phyloP scores from a whole-genome alignment of 768 basidiomycete genomes.

The Suillus brevipes region DNA sequence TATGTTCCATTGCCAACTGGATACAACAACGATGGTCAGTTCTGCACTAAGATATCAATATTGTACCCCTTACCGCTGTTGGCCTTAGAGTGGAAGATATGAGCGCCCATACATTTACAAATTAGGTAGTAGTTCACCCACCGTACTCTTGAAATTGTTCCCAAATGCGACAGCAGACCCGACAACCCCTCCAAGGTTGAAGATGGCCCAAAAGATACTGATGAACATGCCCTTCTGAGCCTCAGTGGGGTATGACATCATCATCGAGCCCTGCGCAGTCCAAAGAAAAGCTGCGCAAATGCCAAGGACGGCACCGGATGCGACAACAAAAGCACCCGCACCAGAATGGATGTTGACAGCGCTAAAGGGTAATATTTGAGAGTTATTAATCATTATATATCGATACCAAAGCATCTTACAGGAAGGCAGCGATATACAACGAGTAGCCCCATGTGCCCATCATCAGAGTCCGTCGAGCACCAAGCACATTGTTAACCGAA shows the following conservation, averaged over 20 bases:
- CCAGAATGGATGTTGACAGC: slow-evolving; percentile 41
- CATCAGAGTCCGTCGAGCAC: slow-evolving; percentile 48
- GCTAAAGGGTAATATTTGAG: slow-evolving; percentile 35
- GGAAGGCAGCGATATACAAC: slow-evolving; percentile 47
- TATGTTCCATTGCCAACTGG: slow-evolving; percentile 77
- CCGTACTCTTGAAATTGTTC: slow-evolving; percentile 63
- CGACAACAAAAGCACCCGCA: slow-evolving; percentile 46
- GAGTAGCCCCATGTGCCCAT: slow-evolving; percentile 54
- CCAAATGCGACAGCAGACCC: slow-evolving; percentile 76
- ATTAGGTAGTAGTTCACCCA: slow-evolving; percentile 29
- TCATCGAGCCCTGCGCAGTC: slow-evolving; percentile 52
- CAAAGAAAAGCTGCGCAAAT: slow-evolving; percentile 52
- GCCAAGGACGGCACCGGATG: slow-evolving; percentile 52
- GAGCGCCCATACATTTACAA: not conserved
- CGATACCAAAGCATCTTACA: slow-evolving; percentile 32
- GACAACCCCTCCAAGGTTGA: slow-evolving; percentile 79
- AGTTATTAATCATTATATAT: not conserved
- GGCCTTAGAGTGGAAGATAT: slow-evolving; percentile 15
- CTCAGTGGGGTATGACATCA: slow-evolving; percentile 59
- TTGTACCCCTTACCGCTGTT: slow-evolving; percentile 27
- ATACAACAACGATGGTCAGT: slow-evolving; percentile 1
- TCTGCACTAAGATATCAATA: not conserved
- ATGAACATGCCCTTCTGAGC: slow-evolving; percentile 56
- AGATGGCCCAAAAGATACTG: slow-evolving; percentile 64
- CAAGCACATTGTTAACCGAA: slow-evolving; percentile 73